Evolutionary conservation across 1,284 basidiomycete species (phyloP).

Genomic region (Apiotrichum montevideense): DNA sequence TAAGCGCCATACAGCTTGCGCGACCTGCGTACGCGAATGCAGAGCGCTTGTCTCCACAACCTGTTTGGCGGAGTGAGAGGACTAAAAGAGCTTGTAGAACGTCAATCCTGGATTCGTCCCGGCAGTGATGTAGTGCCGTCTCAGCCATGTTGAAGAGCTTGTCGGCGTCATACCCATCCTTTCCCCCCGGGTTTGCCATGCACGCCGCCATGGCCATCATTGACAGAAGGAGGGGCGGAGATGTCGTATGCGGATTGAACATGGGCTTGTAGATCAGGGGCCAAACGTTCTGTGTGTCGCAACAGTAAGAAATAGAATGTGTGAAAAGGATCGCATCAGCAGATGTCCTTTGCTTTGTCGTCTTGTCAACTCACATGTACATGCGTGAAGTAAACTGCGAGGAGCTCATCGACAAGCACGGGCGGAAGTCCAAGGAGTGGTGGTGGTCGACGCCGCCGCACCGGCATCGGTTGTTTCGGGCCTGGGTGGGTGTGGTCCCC

Average conservation of each 20-base stretch:
- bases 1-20: conserved; percentile 46
- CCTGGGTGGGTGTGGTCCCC: not conserved
- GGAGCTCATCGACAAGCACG: conserved; percentile 28
- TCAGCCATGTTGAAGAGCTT: conserved; percentile 49
- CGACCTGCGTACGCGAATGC: conserved; percentile 45
- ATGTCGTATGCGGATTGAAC: conserved; percentile 35
- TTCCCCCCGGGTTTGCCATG: conserved; percentile 48
- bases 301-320: not conserved
- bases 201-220: conserved; percentile 40
- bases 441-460: conserved; percentile 1
- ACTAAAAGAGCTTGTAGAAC: conserved; percentile 45
- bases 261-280: conserved; percentile 43
- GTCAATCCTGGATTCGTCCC: conserved; percentile 31
- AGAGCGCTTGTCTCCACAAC: conserved; percentile 45
- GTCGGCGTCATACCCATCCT: conserved; percentile 62
- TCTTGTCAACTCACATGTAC: conserved; percentile 27
- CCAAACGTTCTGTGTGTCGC: conserved; percentile 38
- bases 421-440: conserved; percentile 25
- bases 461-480: not conserved
- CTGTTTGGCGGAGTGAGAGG: conserved; percentile 47
- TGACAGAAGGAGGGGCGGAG: conserved; percentile 31
- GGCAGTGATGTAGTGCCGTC: conserved; percentile 24
- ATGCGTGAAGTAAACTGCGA: conserved; percentile 40
- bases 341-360: conserved; percentile 1
- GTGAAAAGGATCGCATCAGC: conserved; percentile 6